Base-by-base conservation (phyloP, 2,329 filamentous ascomycete species). In the Xylariales sp. region DNA sequence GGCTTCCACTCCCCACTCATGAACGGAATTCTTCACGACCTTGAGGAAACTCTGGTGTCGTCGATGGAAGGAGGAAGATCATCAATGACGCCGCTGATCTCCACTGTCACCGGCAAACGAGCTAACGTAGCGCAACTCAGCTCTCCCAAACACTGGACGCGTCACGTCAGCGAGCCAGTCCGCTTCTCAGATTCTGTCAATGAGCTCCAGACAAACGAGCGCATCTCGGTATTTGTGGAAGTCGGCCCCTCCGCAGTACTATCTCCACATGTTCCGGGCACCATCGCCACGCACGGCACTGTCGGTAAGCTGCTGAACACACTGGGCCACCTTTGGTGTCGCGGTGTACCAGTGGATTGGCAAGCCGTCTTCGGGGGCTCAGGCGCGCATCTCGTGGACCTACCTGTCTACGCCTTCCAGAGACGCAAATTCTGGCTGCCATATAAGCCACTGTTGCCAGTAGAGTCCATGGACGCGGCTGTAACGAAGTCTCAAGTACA, bases 141-240 rank as follows among this genome's bases (percentile, higher is more conserved):
- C 20, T 35, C 33, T 27, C 21, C 33, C 2, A 10, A 25, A 20
- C 25, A 29, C 27, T 37, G 35, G 35, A 30, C 28, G 8, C 25
- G 35, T 28, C 35, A 37, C 20, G 35, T 37, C 16, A 37, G 35
- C 24, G 35, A 37, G 25, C 27, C 35, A 20, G 35, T 37, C 25
- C 35, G 25, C 17, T 37, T 37, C 35, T 25, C 35, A 29, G 35
- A 37, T 18, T 11, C 35, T 23, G 27, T 37, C 17, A 31, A 37
- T 11, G 35, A 37, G 28, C 25, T 37, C 17, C n/a, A 12, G 11
- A 23, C 35, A 16, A 30, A n/a, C 25, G 35, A 37, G 18, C 25
- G 20, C 13, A 20, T 37, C 35, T 37, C 27, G 10, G 17, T 37
- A 11, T 37, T 37, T 37, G 25, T 37, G 16, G 35, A 37, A 37